Evolutionary conservation across 2,329 filamentous ascomycete genomes (phyloP), one percentile per base, ranked within the genome.

Genomic region (Penicillium sp.): DNA sequence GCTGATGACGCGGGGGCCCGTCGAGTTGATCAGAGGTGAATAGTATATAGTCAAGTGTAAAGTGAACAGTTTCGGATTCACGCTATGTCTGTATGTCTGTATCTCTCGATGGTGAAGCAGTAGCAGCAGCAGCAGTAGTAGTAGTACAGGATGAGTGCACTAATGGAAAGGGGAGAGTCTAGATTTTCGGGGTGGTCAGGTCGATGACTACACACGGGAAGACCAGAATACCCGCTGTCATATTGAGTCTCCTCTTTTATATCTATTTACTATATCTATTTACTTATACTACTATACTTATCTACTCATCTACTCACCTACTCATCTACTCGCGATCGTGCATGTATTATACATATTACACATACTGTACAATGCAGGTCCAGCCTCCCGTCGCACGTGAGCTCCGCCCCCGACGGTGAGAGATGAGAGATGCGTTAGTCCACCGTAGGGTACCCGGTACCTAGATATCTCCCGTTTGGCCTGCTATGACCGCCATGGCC

Each of bases 1-100:
- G n/a, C n/a, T 32, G 40, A 52, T 52, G 50, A 52, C 50, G 50
- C 50, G 33, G 45, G 50, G 51, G 26, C 46, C 45, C 44, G 36
- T 39, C 34, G 39, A 20, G 15, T 42, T 27, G 23, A 26, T 37
- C 32, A 34, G 32, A 23, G 21, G n/a, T n/a, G n/a, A n/a, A n/a
- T n/a, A n/a, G n/a, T n/a, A n/a, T n/a, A n/a, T n/a, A 17, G 45
- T 56, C 7, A 3, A 17, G n/a, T 26, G 5, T 23, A 23, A 27
- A 10, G 20, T 13, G 17, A 23, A 27, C 9, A 8, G n/a, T 7
- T 6, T 34, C 26, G 26, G 26, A n/a, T n/a, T n/a, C n/a, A n/a
- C n/a, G n/a, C n/a, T n/a, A n/a, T n/a, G n/a, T n/a, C n/a, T n/a
- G n/a, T n/a, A n/a, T n/a, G n/a, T n/a, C n/a, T n/a, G n/a, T n/a